Evolutionary conservation across 2,329 filamentous ascomycete species (phyloP).

Genomic region (Lecanicillium sp.): DNA sequence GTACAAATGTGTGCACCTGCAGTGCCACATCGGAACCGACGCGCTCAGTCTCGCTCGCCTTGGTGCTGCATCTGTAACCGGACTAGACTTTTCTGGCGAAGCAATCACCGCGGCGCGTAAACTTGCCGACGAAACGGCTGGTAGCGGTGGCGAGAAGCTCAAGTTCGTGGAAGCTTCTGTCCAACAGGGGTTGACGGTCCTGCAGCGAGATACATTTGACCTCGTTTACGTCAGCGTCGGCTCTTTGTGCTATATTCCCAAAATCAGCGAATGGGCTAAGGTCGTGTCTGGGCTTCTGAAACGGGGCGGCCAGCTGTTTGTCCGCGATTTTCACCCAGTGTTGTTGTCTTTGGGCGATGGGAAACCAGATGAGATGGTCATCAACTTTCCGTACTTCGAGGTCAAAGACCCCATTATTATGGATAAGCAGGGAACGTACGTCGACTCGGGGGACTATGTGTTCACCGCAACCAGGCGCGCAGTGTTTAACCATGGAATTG

Average conservation of each 20-base stretch:
- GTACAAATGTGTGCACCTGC: slow-evolving; percentile 11
- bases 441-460: background rate
- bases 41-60: slow-evolving; percentile 11
- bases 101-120: slow-evolving; percentile 7
- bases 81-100: slow-evolving; percentile 13
- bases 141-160: slow-evolving; percentile 12
- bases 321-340: slow-evolving; percentile 12
- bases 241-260: slow-evolving; percentile 10
- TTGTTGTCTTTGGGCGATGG: slow-evolving; percentile 10
- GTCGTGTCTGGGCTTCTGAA: slow-evolving; percentile 13
- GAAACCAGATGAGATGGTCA: background rate
- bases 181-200: background rate
- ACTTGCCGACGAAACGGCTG: slow-evolving; percentile 4
- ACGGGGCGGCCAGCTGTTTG: slow-evolving; percentile 11
- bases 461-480: slow-evolving; percentile 4
- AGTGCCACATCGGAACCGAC: slow-evolving; percentile 14
- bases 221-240: slow-evolving; percentile 12
- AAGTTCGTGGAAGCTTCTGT: slow-evolving; percentile 14
- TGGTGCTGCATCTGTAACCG: slow-evolving; percentile 14
- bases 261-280: slow-evolving; percentile 4
- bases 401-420: slow-evolving; percentile 2
- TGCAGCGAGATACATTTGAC: slow-evolving; percentile 4
- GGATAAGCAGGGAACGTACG: slow-evolving; percentile 5
- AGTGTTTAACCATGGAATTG: slow-evolving; percentile 13
- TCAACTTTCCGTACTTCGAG: slow-evolving; percentile 14